Evolutionary conservation across 2,329 filamentous ascomycete genomes (phyloP).

Genomic region (Neopestalotiopsis sp.): DNA sequence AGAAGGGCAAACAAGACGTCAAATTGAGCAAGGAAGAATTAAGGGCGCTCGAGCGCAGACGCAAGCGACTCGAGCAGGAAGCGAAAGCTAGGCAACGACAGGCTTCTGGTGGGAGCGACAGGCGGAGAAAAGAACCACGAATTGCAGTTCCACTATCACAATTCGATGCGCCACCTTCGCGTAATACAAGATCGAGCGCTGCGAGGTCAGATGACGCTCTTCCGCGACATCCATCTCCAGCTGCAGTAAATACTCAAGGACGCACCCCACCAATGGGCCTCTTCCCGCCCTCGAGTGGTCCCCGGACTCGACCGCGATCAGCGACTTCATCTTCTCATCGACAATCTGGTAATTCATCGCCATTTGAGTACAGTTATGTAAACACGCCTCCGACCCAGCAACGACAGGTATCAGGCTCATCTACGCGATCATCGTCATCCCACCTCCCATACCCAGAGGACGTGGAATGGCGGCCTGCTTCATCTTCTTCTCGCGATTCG

Average conservation of each 20-base stretch:
- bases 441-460: slow-evolving; percentile 36
- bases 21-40: slow-evolving; percentile 81
- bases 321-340: slow-evolving; percentile 46
- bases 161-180: slow-evolving; percentile 48
- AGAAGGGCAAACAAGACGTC: slow-evolving; percentile 78
- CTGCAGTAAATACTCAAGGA: slow-evolving; percentile 42
- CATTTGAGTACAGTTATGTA: slow-evolving; percentile 52
- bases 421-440: slow-evolving; percentile 38
- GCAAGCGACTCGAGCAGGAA: slow-evolving; percentile 61
- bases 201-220: slow-evolving; percentile 40
- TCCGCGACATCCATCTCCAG: slow-evolving; percentile 44
- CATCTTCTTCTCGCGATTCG: slow-evolving; percentile 32
- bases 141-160: slow-evolving; percentile 59
- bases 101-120: slow-evolving; percentile 55
- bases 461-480: slow-evolving; percentile 32
- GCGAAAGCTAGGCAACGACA: slow-evolving; percentile 50
- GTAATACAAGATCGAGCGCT: slow-evolving; percentile 35
- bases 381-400: slow-evolving; percentile 36
- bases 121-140: slow-evolving; percentile 49
- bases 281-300: slow-evolving; percentile 51
- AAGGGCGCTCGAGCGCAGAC: slow-evolving; percentile 74
- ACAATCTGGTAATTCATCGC: slow-evolving; percentile 42
- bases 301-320: slow-evolving; percentile 47
- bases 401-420: slow-evolving; percentile 52
- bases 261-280: slow-evolving; percentile 54